Evolutionary conservation across 148 eudicot genomes (phyloP), one percentile per base, ranked within the genome.

Genomic region (Euryodendron excelsum): DNA sequence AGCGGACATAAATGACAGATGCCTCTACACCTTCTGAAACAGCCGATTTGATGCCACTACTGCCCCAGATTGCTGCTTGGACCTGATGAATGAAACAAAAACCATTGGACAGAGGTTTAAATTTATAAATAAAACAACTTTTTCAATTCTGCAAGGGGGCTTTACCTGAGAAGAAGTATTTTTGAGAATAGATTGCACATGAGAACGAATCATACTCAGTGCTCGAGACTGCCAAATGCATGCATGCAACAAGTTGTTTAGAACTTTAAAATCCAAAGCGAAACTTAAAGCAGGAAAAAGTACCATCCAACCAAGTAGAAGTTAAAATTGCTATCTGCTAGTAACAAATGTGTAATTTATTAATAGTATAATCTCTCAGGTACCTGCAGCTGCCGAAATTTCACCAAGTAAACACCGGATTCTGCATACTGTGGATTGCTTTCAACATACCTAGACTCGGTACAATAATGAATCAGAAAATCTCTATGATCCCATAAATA

Each of bases 401-500:
- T 96, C 85, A 93, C 98, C 84, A 92, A 82, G 90, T 96, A 96
- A 82, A 96, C 94, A 84, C 86, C 85, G 78, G 98, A 96, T 89
- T 96, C 99, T 76, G 99, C 99, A 87, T 93, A 96, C 84, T 96
- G 99, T 66, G 98, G 97, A 84, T 96, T 96, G 79, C 89, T 93
- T 83, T 96, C 97, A 80, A 96, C 97, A 82, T 96, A 96, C 83
- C 99, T 96, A 80, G 73, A 84, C 27, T 13, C 53, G 34, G 58
- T 13, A 52, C 28, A 52, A 62, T 2, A 79, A 39, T 23, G 4
- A 23, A 71, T 5, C 1, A 31, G 44, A 48, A 33, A 67, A 64
- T 23, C 31, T 41, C 13, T 23, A 31, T 47, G 65, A 25, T 59
- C 23, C 3, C 37, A 39, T 9, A 62, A 13, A 76, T 11, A 47